A percentile compares a stretch with the other conserved stretches of the same genome.
Conservation (phyloP, 2,329 filamentous ascomycete genomes). For the Sphaerostilbella broomeana region DNA sequence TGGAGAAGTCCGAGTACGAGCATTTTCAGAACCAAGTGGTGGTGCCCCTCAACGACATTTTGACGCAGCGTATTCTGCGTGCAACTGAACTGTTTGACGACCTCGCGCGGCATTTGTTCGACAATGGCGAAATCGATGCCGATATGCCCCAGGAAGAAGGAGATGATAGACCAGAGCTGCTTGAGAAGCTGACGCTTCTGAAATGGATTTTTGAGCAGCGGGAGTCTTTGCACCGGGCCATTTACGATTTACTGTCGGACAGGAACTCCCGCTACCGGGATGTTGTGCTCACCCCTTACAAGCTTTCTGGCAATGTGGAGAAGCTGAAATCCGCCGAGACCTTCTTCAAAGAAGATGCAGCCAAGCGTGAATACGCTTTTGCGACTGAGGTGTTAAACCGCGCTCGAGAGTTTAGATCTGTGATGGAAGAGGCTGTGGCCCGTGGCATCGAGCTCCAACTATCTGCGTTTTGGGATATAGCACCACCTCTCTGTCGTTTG, state of each 20-base stretch:
- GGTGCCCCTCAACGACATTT: conserved; percentile 72
- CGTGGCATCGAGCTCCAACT: conserved; percentile 87
- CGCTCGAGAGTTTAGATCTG: conserved; percentile 66
- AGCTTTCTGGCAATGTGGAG: conserved; percentile 64
- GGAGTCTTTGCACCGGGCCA: conserved; percentile 77
- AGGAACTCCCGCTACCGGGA: conserved; percentile 81
- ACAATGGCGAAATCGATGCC: conserved; percentile 55
- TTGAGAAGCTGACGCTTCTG: conserved; percentile 88
- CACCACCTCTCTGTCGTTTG: conserved; percentile 69
- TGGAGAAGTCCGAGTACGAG: conserved; percentile 75
- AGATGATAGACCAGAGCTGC: conserved; percentile 85
- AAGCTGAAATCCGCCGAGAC: conserved; percentile 72
- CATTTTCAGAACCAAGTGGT: conserved; percentile 76
- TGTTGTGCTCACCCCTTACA: conserved; percentile 77
- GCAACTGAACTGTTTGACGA: conserved; percentile 74
- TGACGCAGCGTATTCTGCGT: conserved; percentile 66
- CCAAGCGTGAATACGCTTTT: conserved; percentile 63
- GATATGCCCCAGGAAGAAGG: conserved; percentile 91
- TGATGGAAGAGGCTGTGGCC: conserved; percentile 78
- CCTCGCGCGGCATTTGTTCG: conserved; percentile 64
- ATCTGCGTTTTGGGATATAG: conserved; percentile 96
- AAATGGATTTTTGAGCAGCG: conserved; percentile 97
- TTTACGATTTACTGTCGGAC: conserved; percentile 78
- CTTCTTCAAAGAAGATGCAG: conserved; percentile 77
- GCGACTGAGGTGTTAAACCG: conserved; percentile 67